Base-by-base conservation (phyloP, 371 early-diverging fungal genomes). In the Mortierella sp. region DNA sequence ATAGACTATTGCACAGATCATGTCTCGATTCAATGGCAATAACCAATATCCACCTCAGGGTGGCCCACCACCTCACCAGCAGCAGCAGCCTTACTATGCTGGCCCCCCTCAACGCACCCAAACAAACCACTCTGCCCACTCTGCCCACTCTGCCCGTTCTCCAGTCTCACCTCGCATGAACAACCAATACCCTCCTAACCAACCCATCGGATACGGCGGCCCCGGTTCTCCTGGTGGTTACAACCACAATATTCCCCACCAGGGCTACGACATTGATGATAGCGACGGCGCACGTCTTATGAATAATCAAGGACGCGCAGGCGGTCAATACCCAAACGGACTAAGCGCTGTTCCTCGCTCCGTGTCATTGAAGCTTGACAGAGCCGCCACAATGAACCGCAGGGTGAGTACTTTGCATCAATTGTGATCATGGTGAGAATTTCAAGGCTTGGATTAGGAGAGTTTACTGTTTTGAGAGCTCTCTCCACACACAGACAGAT, bases 331-430 rank as follows among this genome's bases (percentile, higher is more conserved):
- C n/a, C 59, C 65, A 54, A 62, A 67, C 5, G 54, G 72, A 32
- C 35, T 40, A 0, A 45, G 61, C 3, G 35, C 35, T 35, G 35
- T 35, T 35, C 35, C 35, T 8, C 35, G 35, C 35, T 35, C 35
- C 35, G 35, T 35, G 35, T 35, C 35, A 35, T 35, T 35, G 1
- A 77, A 64, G 49, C 64, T 77, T 20, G 72, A 77, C 51, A 62
- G 77, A 22, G 40, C 24, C n/a, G 51, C 72, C 43, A 72, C 77
- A 18, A 64, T 77, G 69, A 72, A 64, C 68, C 77, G 77, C 30
- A 64, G 72, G 51, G 77, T 72, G 68, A 68, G 58, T 28, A 47
- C 2, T 45, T 5, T 16, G 26, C 26, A 61, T 12, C 35, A 35
- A 35, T 35, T 35, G 35, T 35, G 35, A 35, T 35, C 35, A 35